Percentiles rank a stretch among this genome's conserved stretches.
These are phyloP conservation scores for Vitellaria paradoxa DNA, from an alignment of 179 eudicot genomes.

Conservation along the genomic window DNA sequence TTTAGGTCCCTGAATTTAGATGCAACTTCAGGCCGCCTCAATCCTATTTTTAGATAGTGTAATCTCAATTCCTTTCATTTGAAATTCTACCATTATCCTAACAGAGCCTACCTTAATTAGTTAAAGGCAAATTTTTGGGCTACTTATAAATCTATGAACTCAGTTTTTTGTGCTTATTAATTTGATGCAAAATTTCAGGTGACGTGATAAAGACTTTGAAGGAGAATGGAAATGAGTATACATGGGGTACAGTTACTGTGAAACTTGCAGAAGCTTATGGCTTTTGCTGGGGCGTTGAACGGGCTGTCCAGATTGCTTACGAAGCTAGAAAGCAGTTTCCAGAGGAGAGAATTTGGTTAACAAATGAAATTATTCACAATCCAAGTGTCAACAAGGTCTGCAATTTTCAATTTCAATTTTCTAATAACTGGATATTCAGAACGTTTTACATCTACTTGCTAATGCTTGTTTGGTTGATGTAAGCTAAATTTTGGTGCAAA, in stretches of 20 bases:
- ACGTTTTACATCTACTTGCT: not conserved
- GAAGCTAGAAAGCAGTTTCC: slow-evolving; percentile 92
- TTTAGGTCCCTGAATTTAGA: no score
- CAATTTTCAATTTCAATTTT: not conserved
- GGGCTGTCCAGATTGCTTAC: slow-evolving; percentile 94
- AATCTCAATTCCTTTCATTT: no score
- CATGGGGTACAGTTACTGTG: slow-evolving; percentile 94
- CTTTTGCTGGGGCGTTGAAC: slow-evolving; percentile 97
- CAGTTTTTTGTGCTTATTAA: not conserved
- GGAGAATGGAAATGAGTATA: slow-evolving; percentile 80
- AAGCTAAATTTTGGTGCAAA: not conserved
- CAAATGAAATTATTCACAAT: slow-evolving; percentile 92
- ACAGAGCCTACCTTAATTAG: no score
- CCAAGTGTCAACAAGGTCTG: slow-evolving; percentile 87
- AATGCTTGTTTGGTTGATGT: not conserved
- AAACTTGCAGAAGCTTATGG: slow-evolving; percentile 92
- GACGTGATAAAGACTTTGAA: slow-evolving; percentile 85
- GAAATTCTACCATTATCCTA: no score
- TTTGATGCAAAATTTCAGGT: slow-evolving; percentile 42
- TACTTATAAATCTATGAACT: not conserved
- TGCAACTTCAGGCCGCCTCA: no score
- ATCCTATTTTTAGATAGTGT: no score
- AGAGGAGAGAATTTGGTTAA: slow-evolving; percentile 75
- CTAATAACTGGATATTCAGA: not conserved
- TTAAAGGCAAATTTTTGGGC: not conserved